Evolutionary conservation across 2,329 filamentous ascomycete species (phyloP).

Genomic region (Graphiopsis chlorocephala): DNA sequence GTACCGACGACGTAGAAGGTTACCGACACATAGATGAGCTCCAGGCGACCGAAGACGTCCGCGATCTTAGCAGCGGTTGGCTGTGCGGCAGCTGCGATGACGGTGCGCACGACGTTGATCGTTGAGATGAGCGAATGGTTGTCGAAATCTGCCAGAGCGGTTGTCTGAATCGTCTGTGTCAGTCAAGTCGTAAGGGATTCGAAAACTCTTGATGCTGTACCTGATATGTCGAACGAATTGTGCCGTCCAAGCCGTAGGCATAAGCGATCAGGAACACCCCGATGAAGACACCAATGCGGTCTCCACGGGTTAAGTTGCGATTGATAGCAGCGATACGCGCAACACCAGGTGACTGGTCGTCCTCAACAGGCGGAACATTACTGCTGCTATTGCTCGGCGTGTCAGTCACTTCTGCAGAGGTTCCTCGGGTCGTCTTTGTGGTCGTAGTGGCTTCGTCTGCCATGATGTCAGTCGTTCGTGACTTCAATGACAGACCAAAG

Average conservation of each 20-base stretch:
- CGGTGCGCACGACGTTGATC: slow-evolving; percentile 56
- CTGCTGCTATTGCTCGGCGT: neutral
- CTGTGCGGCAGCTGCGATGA: slow-evolving; percentile 58
- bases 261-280: slow-evolving; percentile 63
- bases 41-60: slow-evolving; percentile 57
- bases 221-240: slow-evolving; percentile 55
- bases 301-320: slow-evolving; percentile 49
- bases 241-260: slow-evolving; percentile 61
- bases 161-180: slow-evolving; percentile 37
- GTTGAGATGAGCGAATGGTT: slow-evolving; percentile 58
- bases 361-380: neutral
- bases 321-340: slow-evolving; percentile 58
- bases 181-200: neutral
- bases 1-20: slow-evolving; percentile 56
- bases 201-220: slow-evolving; percentile 20
- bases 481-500: neutral
- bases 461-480: neutral
- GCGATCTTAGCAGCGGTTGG: slow-evolving; percentile 59
- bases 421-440: neutral
- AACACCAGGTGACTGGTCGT: slow-evolving; percentile 48
- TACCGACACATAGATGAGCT: slow-evolving; percentile 55
- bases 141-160: slow-evolving; percentile 52
- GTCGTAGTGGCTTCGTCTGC: neutral
- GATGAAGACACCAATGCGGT: slow-evolving; percentile 58
- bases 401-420: neutral